Evolutionary conservation across 2,329 filamentous ascomycete species (phyloP), one percentile per base, ranked within the genome.

Genomic region (Penicillium sp.): DNA sequence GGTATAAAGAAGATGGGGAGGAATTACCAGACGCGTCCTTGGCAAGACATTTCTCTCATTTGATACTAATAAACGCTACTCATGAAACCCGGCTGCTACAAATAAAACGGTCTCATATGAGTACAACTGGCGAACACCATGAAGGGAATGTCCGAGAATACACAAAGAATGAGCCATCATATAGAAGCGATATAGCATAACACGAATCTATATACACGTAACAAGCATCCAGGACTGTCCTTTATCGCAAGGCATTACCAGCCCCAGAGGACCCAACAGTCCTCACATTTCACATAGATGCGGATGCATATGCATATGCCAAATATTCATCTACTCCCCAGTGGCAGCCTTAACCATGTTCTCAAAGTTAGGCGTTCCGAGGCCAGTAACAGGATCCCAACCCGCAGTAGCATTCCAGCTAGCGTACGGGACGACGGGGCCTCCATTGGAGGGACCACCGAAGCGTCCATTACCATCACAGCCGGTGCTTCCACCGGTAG

Each of bases 381-480:
- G 66, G 1, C 82, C 82, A 13, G 80, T 82, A 0, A 82, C 81
- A 1, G 82, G 81, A 69, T 84, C 81, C 82, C 82, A 83, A 8
- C 81, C 81, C 25, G 71, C 64, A 1, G 80, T 82, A 13, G 82
- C 81, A 67, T 83, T 82, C 81, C 81, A 84, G 57, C 78, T 78
- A 1, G 82, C 82, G 59, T 74, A 76, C 2, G 79, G 78, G 4
- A 84, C 76, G 42, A 71, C 68, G 0, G 80, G 78, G 26, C 73
- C 67, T 1, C 74, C 74, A 33, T 81, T 74, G 0, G 61, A 35
- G 4, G 78, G 64, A 2, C 80, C 79, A 4, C 75, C 74, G 65
- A 80, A 81, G 2, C 78, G 78, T 22, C 73, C 70, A 1, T 69
- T 67, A 0, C 81, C 81, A 35, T 76, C 77, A 65, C 82, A 84